Percentiles rank a stretch among this genome's conserved stretches.
Evolutionary conservation across 2,329 filamentous ascomycete genomes (phyloP).

Genomic region (Pseudogymnoascus sp.): DNA sequence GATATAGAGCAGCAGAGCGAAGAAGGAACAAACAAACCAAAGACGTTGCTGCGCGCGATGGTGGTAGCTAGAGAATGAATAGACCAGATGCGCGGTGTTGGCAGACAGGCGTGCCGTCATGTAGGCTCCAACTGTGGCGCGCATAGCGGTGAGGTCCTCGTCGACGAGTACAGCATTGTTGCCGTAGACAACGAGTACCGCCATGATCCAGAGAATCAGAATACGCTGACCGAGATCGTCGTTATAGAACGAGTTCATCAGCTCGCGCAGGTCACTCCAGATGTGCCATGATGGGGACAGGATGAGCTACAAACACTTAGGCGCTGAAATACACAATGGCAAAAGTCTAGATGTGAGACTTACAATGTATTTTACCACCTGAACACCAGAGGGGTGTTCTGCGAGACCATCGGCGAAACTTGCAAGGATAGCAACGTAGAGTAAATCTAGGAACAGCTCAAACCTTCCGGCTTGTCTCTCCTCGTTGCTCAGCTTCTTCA

Average conservation of each 20-base stretch:
- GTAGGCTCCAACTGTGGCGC: constrained; percentile 42
- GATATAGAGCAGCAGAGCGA: constrained; percentile 38
- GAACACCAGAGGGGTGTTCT: constrained; percentile 39
- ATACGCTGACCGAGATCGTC: constrained; percentile 44
- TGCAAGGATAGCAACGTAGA: constrained; percentile 46
- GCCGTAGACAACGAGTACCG: constrained; percentile 41
- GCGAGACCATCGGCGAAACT: constrained; percentile 44
- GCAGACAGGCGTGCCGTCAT: constrained; percentile 40
- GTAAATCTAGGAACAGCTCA: constrained; percentile 44
- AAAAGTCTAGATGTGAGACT: neutral
- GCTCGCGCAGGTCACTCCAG: constrained; percentile 44
- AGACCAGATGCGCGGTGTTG: constrained; percentile 34
- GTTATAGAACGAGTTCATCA: constrained; percentile 49
- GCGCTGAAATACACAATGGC: neutral
- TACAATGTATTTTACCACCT: constrained; percentile 41
- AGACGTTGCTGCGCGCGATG: constrained; percentile 42
- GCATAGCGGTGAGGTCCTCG: constrained; percentile 39
- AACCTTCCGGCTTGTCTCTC: constrained; percentile 32
- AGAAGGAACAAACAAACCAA: constrained; percentile 37
- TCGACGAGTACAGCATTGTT: constrained; percentile 43
- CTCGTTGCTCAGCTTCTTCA: constrained; percentile 15
- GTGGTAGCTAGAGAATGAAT: constrained; percentile 42
- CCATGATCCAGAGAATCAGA: constrained; percentile 47
- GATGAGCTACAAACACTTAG: constrained; percentile 31
- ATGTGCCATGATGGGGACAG: constrained; percentile 45